Base-by-base conservation (phyloP, 805 yeast genomes). In the Zygosaccharomyces bailii region DNA sequence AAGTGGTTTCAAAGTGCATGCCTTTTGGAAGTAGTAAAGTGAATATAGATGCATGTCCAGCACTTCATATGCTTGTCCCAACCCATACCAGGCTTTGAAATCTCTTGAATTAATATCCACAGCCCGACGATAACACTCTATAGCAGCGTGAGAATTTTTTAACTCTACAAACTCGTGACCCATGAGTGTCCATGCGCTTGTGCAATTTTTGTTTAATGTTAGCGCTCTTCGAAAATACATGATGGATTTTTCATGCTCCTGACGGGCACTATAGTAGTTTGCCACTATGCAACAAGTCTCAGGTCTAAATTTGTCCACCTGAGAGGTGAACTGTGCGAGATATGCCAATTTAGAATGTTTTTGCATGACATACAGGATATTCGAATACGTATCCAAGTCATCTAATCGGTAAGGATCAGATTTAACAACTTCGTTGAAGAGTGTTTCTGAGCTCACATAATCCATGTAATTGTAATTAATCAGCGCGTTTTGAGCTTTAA, bases 141-240 rank as follows among this genome's bases (percentile, higher is more conserved):
- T 93, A 1, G 99, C 99, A 1, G 98, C 98, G 65, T 93, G 96
- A 1, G 96, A 84, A 66, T 93, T 93, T 59, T 91, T 90, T 55
- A 93, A 73, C 63, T 93, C 99, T 11, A 93, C 95, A 68, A 87
- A 93, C 67, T 93, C 99, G 66, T 93, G 99, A 8, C 99, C 99
- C 96, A 93, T 89, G 46, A 93, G 71, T 0, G 98, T 93, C 98
- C 98, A 93, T 0, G 98, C 97, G 50, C 88, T 79, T 14, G 89
- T 70, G 54, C 95, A 87, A 53, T 79, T 79, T 49, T 84, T 79
- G 60, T 89, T 86, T 48, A 93, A 71, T 0, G 86, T 78, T 30
- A 93, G 69, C 0, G 99, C 99, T 44, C 98, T 74, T 55, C 88
- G 84, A 60, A 90, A 93, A 66, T 88, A 89, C 80, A 84, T 80